A percentile compares a stretch with the other conserved stretches of the same genome.
phyloP scores from a whole-genome alignment of 768 basidiomycete species.

The Suillus alpinus region DNA sequence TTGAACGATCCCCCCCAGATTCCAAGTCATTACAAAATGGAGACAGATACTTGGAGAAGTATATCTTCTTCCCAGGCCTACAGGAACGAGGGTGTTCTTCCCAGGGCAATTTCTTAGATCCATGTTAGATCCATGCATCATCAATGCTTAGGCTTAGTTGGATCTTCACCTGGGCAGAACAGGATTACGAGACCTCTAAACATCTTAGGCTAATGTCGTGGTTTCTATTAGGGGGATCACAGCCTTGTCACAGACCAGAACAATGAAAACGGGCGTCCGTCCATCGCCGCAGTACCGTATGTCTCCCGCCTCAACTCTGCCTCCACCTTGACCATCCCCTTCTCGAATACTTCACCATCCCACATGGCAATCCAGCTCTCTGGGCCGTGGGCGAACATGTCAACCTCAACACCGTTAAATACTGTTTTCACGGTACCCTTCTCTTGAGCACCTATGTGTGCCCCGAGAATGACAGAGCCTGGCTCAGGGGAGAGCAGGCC shows the following conservation, averaged over 20 bases:
- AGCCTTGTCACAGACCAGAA: not conserved
- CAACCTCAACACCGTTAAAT: not conserved
- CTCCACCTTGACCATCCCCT: constrained; percentile 30
- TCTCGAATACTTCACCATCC: constrained; percentile 34
- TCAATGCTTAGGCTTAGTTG: not conserved
- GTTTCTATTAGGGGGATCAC: not conserved
- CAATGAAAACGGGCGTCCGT: not conserved
- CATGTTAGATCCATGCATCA: not conserved
- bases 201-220: not conserved
- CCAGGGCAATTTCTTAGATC: not conserved
- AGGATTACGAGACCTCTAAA: not conserved
- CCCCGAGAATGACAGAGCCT: constrained; percentile 47
- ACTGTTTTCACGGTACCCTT: not conserved
- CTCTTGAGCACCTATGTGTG: constrained; percentile 28
- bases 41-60: not conserved
- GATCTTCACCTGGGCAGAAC: not conserved
- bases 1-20: not conserved
- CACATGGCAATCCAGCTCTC: constrained; percentile 38
- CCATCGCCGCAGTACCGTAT: not conserved
- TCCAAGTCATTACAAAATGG: not conserved
- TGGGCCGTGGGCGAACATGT: constrained; percentile 31
- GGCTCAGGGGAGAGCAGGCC: constrained; percentile 40
- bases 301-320: not conserved
- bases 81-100: not conserved
- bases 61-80: not conserved